Conservation (phyloP, 2,329 filamentous ascomycete species). For the Pestalotiopsis sp. region DNA sequence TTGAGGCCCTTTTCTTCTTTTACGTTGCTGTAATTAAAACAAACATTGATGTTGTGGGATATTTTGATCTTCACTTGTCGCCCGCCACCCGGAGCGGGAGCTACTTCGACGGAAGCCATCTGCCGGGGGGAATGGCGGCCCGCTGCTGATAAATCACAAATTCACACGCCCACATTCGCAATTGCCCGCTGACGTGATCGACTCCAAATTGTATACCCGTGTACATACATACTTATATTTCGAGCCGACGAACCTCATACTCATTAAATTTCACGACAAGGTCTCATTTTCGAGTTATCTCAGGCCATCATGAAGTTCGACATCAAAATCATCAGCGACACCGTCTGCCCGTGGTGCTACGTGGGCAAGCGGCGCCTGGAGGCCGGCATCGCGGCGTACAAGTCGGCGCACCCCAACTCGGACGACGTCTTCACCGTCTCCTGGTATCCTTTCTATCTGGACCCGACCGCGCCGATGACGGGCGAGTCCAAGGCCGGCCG, state of each 20-base stretch:
- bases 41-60: background rate
- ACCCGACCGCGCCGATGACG: slow-evolving; percentile 51
- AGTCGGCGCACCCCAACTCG: slow-evolving; percentile 48
- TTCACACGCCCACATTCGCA: background rate
- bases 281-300: background rate
- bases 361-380: slow-evolving; percentile 66
- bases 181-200: background rate
- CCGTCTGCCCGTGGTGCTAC: slow-evolving; percentile 67
- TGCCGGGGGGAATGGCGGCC: background rate
- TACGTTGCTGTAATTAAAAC: no score
- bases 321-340: slow-evolving; percentile 66
- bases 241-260: no score
- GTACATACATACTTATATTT: background rate
- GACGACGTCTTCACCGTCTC: slow-evolving; percentile 63
- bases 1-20: no score
- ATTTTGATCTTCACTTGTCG: background rate
- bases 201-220: background rate
- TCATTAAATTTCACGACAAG: no score
- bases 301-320: slow-evolving; percentile 60
- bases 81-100: background rate
- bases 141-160: slow-evolving; percentile 2
- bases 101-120: background rate
- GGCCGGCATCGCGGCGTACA: slow-evolving; percentile 59
- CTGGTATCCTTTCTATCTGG: slow-evolving; percentile 69
- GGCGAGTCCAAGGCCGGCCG: slow-evolving; percentile 33